Evolutionary conservation across 805 yeast genomes (phyloP), one percentile per base, ranked within the genome.

Genomic region (Candida mattraensis): DNA sequence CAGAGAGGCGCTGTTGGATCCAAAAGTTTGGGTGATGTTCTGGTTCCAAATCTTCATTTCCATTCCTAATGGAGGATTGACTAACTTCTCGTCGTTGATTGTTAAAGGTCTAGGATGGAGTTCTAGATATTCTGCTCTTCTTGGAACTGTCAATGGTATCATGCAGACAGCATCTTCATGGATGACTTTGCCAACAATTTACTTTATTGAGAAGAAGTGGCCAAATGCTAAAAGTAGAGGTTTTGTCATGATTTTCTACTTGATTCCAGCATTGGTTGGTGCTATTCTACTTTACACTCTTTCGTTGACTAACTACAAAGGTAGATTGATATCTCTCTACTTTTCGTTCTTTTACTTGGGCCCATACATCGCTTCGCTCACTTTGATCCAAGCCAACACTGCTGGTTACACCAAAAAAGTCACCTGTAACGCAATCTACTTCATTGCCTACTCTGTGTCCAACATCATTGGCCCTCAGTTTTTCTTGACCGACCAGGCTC

Each of bases 371-470:
- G 42, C 61, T 22, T 40, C 51, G 45, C 63, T 36, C 40, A 59
- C 68, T 1, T 52, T 57, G 22, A 59, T 51, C 49, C 68, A 42
- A 61, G 62, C 76, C 4, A 76, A 83, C 54, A 72, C 80, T 22
- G 79, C 88, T 2, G 93, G 93, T 9, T 74, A 77, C 44, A 82
- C 89, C n/a, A 85, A 85, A 58, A 78, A 82, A 48, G 67, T 78
- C 46, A 69, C 77, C 5, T 69, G 76, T 18, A 74, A 76, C 35
- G 80, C 82, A 5, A 56, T 79, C 22, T 71, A 71, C 30, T 67
- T 83, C 57, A 69, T 83, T 40, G 82, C 78, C 5, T 84, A 80
- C 54, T 77, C 85, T 25, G 72, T 76, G 28, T 85, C 87, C 11
- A 78, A 81, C 55, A 64, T 83, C 24, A 72, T 80, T 39, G 91